A percentile compares a stretch with the other conserved stretches of the same genome.
These are phyloP conservation scores for Teunomyces cretensis DNA, from an alignment of 805 yeast genomes.

Conservation along the genomic window DNA sequence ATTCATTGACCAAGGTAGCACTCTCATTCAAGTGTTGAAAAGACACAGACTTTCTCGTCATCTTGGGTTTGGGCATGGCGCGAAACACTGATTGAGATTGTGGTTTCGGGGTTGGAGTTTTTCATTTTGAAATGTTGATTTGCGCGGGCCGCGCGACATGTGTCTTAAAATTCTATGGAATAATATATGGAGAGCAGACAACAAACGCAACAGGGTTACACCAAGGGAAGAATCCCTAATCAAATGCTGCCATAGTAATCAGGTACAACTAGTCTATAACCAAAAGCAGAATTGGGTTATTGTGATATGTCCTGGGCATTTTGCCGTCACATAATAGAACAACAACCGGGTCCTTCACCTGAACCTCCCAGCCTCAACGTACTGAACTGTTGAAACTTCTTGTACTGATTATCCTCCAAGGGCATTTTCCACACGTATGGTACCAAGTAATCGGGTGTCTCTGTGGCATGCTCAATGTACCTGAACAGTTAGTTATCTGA, in stretches of 20 bases:
- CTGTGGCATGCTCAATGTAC: constrained; percentile 43
- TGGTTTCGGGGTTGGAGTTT: background rate
- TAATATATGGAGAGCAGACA: background rate
- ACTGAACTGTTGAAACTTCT: constrained; percentile 21
- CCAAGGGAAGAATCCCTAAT: background rate
- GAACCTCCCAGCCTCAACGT: constrained; percentile 1
- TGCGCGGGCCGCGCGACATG: background rate
- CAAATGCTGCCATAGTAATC: background rate
- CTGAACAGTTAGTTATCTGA: constrained; percentile 15
- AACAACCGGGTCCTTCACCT: background rate
- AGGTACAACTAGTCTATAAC: too few relatives aligned
- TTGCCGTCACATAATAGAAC: constrained; percentile 1
- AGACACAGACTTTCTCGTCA: constrained; percentile 20
- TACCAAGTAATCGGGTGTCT: constrained; percentile 47
- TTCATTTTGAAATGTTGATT: background rate
- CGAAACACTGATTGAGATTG: background rate
- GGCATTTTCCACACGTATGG: constrained; percentile 44
- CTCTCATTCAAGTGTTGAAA: constrained; percentile 11
- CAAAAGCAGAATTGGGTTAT: too few relatives aligned
- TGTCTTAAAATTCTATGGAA: background rate
- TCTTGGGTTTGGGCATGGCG: constrained; percentile 6
- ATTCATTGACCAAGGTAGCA: background rate
- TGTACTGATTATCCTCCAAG: constrained; percentile 34
- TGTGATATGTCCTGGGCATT: background rate
- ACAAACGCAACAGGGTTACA: background rate